A percentile compares a stretch with the other conserved stretches of the same genome.
These are phyloP conservation scores for Mortierella hygrophila DNA, from an alignment of 192 early-diverging fungal species.

Conservation along the genomic window DNA sequence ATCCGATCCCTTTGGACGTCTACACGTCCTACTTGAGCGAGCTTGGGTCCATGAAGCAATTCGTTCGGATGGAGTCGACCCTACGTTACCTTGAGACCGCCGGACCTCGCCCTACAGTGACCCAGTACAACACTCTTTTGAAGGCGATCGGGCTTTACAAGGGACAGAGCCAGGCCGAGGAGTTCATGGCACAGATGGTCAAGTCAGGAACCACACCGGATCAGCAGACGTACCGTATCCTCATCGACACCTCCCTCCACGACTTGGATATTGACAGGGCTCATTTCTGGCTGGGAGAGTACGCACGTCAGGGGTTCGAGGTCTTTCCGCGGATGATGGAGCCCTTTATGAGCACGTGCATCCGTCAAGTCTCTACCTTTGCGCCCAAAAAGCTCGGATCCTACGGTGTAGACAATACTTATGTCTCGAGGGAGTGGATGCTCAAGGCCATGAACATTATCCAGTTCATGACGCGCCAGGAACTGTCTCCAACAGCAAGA, in stretches of 20 bases:
- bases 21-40: slow-evolving; percentile 12
- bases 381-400: neutral
- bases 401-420: neutral
- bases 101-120: slow-evolving; percentile 27
- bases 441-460: slow-evolving; percentile 32
- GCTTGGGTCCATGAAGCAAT: neutral
- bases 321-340: slow-evolving; percentile 30
- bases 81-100: slow-evolving; percentile 3
- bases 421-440: slow-evolving; percentile 34
- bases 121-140: slow-evolving; percentile 31
- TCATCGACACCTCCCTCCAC: slow-evolving; percentile 23
- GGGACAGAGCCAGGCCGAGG: slow-evolving; percentile 5
- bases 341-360: slow-evolving; percentile 34
- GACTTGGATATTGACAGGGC: slow-evolving; percentile 13
- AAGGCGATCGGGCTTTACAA: slow-evolving; percentile 12
- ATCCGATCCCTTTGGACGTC: slow-evolving; percentile 24
- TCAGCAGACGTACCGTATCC: slow-evolving; percentile 30
- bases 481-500: slow-evolving; percentile 9
- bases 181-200: slow-evolving; percentile 15
- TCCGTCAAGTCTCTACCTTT: neutral
- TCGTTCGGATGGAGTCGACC: slow-evolving; percentile 5
- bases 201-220: slow-evolving; percentile 6
- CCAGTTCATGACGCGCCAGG: slow-evolving; percentile 26
- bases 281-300: slow-evolving; percentile 38
- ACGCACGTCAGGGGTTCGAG: slow-evolving; percentile 28